These are phyloP conservation scores for Nicotiana paniculata DNA, from an alignment of 257 asterid species.

Conservation along the genomic window DNA sequence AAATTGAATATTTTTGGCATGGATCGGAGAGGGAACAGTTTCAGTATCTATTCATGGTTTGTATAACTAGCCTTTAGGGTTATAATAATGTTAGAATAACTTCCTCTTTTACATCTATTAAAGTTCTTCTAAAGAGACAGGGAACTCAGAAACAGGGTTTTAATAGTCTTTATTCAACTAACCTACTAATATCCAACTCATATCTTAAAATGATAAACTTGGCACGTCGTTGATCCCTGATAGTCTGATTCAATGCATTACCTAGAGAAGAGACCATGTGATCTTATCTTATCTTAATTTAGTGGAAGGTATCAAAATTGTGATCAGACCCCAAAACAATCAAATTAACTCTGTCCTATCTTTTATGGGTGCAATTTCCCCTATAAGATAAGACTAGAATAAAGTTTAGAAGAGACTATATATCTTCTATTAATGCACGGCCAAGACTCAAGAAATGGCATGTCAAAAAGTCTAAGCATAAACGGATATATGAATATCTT, in stretches of 20 bases:
- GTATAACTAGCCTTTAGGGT: no score
- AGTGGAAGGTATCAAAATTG: background rate
- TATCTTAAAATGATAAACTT: background rate
- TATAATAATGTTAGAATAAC: no score
- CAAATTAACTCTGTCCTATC: background rate
- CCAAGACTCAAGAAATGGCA: background rate
- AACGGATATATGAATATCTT: background rate
- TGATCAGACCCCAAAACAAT: background rate
- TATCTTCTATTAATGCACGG: background rate
- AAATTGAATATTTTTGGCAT: no score
- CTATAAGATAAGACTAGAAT: background rate
- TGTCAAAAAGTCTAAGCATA: conserved; percentile 4
- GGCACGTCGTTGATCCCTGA: background rate
- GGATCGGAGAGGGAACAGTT: no score
- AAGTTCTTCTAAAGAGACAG: no score
- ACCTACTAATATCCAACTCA: background rate
- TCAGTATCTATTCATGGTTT: no score
- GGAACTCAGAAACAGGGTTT: background rate
- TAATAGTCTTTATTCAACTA: background rate
- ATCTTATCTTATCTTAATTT: background rate
- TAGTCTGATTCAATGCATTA: background rate
- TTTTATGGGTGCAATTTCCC: background rate
- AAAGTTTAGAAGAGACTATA: background rate
- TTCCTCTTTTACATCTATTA: no score
- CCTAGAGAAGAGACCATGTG: background rate